A percentile compares a stretch with the other conserved stretches of the same genome.
Conservation (phyloP, 352 stramenopile species). For the Globisporangium abappressorium region DNA sequence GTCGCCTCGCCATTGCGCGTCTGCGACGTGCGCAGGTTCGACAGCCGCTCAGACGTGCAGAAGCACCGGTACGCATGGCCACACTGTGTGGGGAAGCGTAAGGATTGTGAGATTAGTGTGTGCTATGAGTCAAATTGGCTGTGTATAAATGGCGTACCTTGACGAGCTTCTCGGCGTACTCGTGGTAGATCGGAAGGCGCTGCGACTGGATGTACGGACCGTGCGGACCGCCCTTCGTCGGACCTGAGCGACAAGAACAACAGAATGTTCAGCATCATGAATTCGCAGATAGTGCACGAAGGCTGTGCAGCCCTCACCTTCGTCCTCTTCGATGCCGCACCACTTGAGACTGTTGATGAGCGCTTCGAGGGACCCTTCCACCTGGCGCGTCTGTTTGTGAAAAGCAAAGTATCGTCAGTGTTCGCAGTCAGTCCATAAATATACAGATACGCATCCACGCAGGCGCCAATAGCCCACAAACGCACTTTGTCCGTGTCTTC, state of each 20-base stretch:
- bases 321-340: slow-evolving; percentile 96
- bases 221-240: slow-evolving; percentile 85
- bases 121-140: not conserved
- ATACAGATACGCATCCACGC: not conserved
- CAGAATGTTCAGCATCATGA: not conserved
- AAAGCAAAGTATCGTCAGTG: slow-evolving; percentile 9
- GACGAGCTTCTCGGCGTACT: slow-evolving; percentile 88
- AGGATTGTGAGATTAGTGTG: not conserved
- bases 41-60: slow-evolving; percentile 93
- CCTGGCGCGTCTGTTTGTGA: slow-evolving; percentile 60
- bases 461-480: not conserved
- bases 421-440: not conserved
- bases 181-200: slow-evolving; percentile 92
- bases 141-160: slow-evolving; percentile 32
- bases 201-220: slow-evolving; percentile 97
- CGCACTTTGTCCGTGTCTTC: slow-evolving; percentile 89
- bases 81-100: slow-evolving; percentile 27
- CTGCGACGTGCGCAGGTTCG: slow-evolving; percentile 89
- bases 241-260: slow-evolving; percentile 44
- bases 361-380: slow-evolving; percentile 80
- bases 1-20: slow-evolving; percentile 87
- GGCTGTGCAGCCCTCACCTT: slow-evolving; percentile 54
- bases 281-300: not conserved
- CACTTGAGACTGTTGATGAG: slow-evolving; percentile 90
- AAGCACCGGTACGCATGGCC: slow-evolving; percentile 97